phyloP scores from a whole-genome alignment of 495 filamentous ascomycete species.

The Aspergillus kassunensis region DNA sequence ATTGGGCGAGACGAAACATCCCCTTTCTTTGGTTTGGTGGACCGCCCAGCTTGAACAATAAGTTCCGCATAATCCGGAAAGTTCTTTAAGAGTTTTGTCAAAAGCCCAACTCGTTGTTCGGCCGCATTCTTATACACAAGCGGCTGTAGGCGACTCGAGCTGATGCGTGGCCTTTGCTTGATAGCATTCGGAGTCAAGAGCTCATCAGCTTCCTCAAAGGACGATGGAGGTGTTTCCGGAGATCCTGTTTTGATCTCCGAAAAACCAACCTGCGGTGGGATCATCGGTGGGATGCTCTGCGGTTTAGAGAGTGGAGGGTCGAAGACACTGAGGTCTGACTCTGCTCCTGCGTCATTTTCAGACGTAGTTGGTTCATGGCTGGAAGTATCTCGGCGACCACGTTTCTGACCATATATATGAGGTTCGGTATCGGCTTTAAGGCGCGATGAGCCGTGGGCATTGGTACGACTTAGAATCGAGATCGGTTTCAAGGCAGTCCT shows the following conservation, averaged over 20 bases:
- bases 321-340: slow-evolving; percentile 37
- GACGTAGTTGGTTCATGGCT: slow-evolving; percentile 20
- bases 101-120: slow-evolving; percentile 31
- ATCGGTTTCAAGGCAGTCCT: slow-evolving; percentile 15
- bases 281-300: slow-evolving; percentile 21
- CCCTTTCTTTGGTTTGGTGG: slow-evolving; percentile 1
- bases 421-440: neutral
- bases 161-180: slow-evolving; percentile 12
- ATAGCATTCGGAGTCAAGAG: slow-evolving; percentile 14
- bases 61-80: slow-evolving; percentile 37
- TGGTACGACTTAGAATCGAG: slow-evolving; percentile 1
- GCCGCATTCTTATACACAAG: slow-evolving; percentile 24
- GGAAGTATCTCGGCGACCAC: neutral
- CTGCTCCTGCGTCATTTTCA: slow-evolving; percentile 28
- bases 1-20: slow-evolving; percentile 39
- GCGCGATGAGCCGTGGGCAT: slow-evolving; percentile 11
- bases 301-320: slow-evolving; percentile 25
- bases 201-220: slow-evolving; percentile 34
- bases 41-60: slow-evolving; percentile 22
- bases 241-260: slow-evolving; percentile 8
- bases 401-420: neutral
- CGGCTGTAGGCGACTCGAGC: slow-evolving; percentile 21
- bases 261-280: slow-evolving; percentile 29
- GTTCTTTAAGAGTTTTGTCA: slow-evolving; percentile 34
- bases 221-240: slow-evolving; percentile 37